Conservation (phyloP, 768 basidiomycete genomes). For the Amanita phalloides region DNA sequence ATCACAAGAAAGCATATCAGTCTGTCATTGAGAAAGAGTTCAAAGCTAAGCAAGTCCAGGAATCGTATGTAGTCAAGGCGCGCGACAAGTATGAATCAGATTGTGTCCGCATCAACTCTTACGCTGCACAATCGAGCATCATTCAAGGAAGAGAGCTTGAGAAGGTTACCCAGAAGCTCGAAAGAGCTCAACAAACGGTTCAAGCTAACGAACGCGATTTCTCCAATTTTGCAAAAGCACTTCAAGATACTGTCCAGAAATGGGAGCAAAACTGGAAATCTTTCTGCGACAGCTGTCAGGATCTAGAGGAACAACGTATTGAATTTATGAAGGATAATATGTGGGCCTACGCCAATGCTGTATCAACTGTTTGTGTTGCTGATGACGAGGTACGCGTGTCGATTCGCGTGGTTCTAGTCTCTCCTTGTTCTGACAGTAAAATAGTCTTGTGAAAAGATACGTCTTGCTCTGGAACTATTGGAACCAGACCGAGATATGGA, state of each 20-base stretch:
- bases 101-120: conserved; percentile 88
- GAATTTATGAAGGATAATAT: conserved; percentile 92
- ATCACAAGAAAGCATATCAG: conserved; percentile 68
- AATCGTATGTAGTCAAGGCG: conserved; percentile 77
- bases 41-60: conserved; percentile 82
- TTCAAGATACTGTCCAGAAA: conserved; percentile 68
- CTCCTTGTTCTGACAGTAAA: conserved; percentile 1
- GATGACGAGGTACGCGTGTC: conserved; percentile 76
- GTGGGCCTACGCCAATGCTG: conserved; percentile 93
- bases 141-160: conserved; percentile 93
- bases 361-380: conserved; percentile 90
- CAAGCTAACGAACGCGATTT: conserved; percentile 89
- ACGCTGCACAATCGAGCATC: conserved; percentile 83
- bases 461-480: conserved; percentile 79
- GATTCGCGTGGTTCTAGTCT: neutral
- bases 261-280: conserved; percentile 94
- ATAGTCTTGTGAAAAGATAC: conserved; percentile 86
- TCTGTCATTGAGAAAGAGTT: conserved; percentile 78
- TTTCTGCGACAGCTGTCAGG: conserved; percentile 93
- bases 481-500: conserved; percentile 86
- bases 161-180: conserved; percentile 77
- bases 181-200: conserved; percentile 86
- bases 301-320: conserved; percentile 90
- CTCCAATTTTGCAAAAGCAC: conserved; percentile 68
- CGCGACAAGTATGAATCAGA: conserved; percentile 91